Evolutionary conservation across 441 rosid species (phyloP).

Genomic region (Adansonia madagascariensis): DNA sequence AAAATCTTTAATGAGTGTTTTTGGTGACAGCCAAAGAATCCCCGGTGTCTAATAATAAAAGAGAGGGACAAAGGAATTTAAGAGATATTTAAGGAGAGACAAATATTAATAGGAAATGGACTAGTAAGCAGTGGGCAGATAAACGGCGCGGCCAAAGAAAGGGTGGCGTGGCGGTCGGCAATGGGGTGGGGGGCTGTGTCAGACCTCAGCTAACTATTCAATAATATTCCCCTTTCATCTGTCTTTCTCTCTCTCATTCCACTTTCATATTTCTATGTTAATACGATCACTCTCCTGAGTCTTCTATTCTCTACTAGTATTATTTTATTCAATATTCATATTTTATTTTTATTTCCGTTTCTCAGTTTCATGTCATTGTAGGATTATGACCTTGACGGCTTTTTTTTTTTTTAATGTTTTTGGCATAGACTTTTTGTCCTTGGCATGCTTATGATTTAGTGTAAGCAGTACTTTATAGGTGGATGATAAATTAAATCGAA

Average conservation of each 20-base stretch:
- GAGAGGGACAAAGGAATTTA: neutral
- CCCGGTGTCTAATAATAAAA: neutral
- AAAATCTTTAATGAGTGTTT: neutral
- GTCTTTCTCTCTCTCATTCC: slow-evolving; percentile 38
- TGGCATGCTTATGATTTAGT: too few species aligned
- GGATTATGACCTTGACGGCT: neutral
- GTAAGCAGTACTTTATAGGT: too few species aligned
- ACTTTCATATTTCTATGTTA: slow-evolving; percentile 16
- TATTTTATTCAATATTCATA: neutral
- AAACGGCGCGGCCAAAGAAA: slow-evolving; percentile 34
- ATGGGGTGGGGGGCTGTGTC: slow-evolving; percentile 32
- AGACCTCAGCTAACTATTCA: slow-evolving; percentile 10
- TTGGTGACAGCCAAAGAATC: slow-evolving; percentile 4
- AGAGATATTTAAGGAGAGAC: slow-evolving; percentile 2
- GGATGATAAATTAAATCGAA: too few species aligned
- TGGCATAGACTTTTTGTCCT: too few species aligned
- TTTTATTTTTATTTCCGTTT: neutral
- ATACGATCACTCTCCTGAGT: slow-evolving; percentile 2
- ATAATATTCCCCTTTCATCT: too few species aligned
- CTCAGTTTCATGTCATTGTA: neutral
- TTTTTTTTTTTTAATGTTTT: too few species aligned
- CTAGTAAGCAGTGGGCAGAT: neutral
- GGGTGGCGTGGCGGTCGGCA: slow-evolving; percentile 34
- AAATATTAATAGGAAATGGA: slow-evolving; percentile 10
- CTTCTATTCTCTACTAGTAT: slow-evolving; percentile 15